Percentiles rank a stretch among this genome's conserved stretches.
These are phyloP conservation scores for Colletotrichum sp. DNA, from an alignment of 2,329 filamentous ascomycete species.

Conservation along the genomic window DNA sequence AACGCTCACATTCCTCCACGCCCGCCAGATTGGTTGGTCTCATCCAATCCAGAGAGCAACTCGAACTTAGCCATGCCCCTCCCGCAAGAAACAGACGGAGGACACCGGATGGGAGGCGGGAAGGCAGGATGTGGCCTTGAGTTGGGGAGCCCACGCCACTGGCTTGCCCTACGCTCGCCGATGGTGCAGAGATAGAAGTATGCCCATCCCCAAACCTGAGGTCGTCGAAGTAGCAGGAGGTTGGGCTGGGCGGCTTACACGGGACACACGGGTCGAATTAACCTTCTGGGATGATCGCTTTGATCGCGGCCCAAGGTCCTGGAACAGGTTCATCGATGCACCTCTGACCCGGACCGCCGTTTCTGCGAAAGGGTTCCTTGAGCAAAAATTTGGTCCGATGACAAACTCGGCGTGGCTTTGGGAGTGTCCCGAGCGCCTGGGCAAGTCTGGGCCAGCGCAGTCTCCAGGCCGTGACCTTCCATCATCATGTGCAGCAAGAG, in stretches of 20 bases:
- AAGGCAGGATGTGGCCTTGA: slow-evolving; percentile 1
- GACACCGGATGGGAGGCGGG: slow-evolving; percentile 4
- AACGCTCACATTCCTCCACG: neutral
- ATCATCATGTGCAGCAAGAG: neutral
- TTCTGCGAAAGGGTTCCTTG: neutral
- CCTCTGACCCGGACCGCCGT: slow-evolving; percentile 1
- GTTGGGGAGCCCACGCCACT: neutral
- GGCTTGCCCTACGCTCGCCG: neutral
- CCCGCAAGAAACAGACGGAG: slow-evolving; percentile 7
- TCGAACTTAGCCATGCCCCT: neutral
- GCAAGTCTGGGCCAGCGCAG: neutral
- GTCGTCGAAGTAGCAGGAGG: neutral
- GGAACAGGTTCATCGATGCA: slow-evolving; percentile 9
- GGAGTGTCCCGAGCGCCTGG: neutral
- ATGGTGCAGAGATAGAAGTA: neutral
- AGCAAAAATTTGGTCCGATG: neutral
- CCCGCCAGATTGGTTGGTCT: neutral
- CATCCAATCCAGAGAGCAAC: slow-evolving; percentile 2
- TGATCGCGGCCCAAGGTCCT: slow-evolving; percentile 2
- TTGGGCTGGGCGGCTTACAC: neutral
- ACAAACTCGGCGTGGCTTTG: neutral
- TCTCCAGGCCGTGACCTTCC: slow-evolving; percentile 6
- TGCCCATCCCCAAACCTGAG: neutral
- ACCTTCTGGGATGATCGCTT: slow-evolving; percentile 10
- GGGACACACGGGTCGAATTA: slow-evolving; percentile 4